These are phyloP conservation scores for Teratosphaeria destructans DNA, from an alignment of 2,329 filamentous ascomycete species.

Conservation along the genomic window DNA sequence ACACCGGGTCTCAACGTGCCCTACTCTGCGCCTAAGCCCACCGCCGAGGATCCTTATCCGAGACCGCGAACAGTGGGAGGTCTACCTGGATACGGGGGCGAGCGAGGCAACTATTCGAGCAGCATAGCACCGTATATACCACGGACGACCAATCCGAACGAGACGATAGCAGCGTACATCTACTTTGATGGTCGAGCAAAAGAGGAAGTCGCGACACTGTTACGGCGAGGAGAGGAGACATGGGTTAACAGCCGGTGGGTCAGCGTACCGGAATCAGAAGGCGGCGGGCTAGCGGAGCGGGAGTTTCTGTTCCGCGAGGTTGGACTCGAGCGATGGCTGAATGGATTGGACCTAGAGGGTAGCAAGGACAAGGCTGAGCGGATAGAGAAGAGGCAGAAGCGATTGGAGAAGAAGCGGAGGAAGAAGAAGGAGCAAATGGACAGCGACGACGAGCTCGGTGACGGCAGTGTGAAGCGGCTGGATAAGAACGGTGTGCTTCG, in stretches of 20 bases:
- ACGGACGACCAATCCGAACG: slow-evolving; percentile 83
- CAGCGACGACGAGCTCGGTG: slow-evolving; percentile 38
- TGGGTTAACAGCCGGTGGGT: slow-evolving; percentile 99
- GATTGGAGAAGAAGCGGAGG: slow-evolving; percentile 70
- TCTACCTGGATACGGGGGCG: slow-evolving; percentile 45
- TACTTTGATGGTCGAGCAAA: slow-evolving; percentile 95
- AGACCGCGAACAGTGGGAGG: slow-evolving; percentile 72
- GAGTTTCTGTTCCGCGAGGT: slow-evolving; percentile 97
- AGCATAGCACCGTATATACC: slow-evolving; percentile 77
- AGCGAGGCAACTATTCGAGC: slow-evolving; percentile 44
- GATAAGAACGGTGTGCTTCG: slow-evolving; percentile 53
- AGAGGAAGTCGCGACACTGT: slow-evolving; percentile 89
- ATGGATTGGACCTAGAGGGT: slow-evolving; percentile 78
- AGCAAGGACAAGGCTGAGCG: slow-evolving; percentile 79
- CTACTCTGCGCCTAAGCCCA: slow-evolving; percentile 80
- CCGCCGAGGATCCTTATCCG: slow-evolving; percentile 64
- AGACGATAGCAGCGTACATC: slow-evolving; percentile 96
- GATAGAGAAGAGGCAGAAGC: slow-evolving; percentile 47
- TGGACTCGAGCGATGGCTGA: slow-evolving; percentile 89
- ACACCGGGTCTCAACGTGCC: slow-evolving; percentile 81
- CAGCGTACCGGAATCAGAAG: slow-evolving; percentile 80
- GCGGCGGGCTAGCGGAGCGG: slow-evolving; percentile 85
- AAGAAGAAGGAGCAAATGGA: slow-evolving; percentile 46
- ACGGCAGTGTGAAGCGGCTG: slow-evolving; percentile 23
- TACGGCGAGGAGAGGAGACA: slow-evolving; percentile 89